phyloP scores from a whole-genome alignment of 192 early-diverging fungal genomes.

The Backusella morwellensis region DNA sequence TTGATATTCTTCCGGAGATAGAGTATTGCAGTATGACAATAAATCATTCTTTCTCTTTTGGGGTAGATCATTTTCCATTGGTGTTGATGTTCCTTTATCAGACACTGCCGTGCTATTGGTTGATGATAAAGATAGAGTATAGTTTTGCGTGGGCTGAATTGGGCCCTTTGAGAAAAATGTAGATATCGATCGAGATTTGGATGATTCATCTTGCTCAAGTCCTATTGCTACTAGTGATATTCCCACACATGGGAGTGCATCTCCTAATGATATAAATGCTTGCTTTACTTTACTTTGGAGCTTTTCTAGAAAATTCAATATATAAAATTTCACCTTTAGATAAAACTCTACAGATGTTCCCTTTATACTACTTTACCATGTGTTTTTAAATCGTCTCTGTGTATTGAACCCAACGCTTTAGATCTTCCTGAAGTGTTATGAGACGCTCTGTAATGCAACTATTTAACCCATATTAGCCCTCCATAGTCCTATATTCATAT shows the following conservation, averaged over 20 bases:
- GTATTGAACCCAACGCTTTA: not conserved
- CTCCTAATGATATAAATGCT: not conserved
- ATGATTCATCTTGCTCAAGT: constrained; percentile 3
- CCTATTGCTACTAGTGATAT: not conserved
- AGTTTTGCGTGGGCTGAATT: not conserved
- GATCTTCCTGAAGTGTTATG: not conserved
- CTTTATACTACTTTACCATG: not conserved
- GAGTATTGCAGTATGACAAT: not conserved
- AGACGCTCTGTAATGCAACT: not conserved
- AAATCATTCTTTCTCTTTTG: not conserved
- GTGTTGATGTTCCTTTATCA: not conserved
- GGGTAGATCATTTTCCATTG: not conserved
- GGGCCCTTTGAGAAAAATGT: not conserved
- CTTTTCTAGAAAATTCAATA: not conserved
- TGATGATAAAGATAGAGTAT: not conserved
- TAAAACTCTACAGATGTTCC: not conserved
- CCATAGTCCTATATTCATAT: not conserved
- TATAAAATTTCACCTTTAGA: not conserved
- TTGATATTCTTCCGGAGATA: not conserved
- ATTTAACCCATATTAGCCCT: not conserved
- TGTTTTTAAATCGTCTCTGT: constrained; percentile 9
- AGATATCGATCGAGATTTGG: not conserved
- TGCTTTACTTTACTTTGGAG: not conserved
- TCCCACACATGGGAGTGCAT: not conserved
- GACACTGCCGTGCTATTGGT: not conserved